Base-by-base conservation (phyloP, 2,329 filamentous ascomycete species). In the Fusarium scirpi region DNA sequence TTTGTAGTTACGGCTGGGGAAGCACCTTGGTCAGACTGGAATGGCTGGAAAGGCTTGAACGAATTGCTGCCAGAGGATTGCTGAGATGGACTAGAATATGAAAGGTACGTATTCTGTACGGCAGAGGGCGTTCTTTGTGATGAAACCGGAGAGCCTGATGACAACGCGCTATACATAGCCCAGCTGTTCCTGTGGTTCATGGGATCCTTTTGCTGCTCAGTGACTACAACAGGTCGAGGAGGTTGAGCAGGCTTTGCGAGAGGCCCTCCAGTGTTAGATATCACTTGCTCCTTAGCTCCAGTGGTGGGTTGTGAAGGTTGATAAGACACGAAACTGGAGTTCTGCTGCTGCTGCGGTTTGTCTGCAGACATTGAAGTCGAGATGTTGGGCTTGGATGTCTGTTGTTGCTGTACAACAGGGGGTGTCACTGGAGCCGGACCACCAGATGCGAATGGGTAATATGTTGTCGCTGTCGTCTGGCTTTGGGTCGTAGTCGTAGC, bases 151-250 rank as follows among this genome's bases (percentile, higher is more conserved):
- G 57, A 25, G 6, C 13, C 20, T 9, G 43, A 34, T 7, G 44
- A 41, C 8, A 64, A 24, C 3, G 43, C 47, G 8, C 20, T 64
- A 20, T 62, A 64, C 6, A 62, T 45, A 34, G 48, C 44, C 58
- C 58, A 62, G 24, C 61, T 62, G 10, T 40, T n/a, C 56, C 48
- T 48, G 8, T 62, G 41, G 6, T 5, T n/a, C 4, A 32, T 22
- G 2, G 38, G 30, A 3, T 18, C 4, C 6, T 22, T 30, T 5
- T 22, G 12, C 6, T 29, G 20, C 13, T 5, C 20, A 27, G 34
- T 24, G 20, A 10, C 1, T 8, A 3, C 2, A 5, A 4, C 6
- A 13, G 20, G 20, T 6, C 20, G 25, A 29, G 29, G 11, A 6
- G 27, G 11, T 4, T n/a, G 34, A 5, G 29, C 15, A 10, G 9